Evolutionary conservation across 192 early-diverging fungal species (phyloP).

Genomic region (Nowakowskiella sp.): DNA sequence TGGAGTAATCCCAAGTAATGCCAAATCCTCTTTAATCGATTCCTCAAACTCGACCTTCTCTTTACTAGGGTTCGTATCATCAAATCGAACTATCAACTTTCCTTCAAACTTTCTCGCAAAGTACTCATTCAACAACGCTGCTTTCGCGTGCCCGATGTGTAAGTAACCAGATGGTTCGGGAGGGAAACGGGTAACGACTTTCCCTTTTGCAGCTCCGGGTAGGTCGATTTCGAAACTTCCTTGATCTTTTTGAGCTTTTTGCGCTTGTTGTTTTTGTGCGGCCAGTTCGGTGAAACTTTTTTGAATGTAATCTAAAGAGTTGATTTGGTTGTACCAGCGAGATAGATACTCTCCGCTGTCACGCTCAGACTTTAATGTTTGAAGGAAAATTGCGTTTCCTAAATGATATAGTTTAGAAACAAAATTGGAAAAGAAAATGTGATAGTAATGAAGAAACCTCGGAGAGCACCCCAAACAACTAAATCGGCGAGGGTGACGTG

Average conservation of each 20-base stretch:
- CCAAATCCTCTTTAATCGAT: slow-evolving; percentile 87
- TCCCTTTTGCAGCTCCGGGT: slow-evolving; percentile 66
- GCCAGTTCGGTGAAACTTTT: slow-evolving; percentile 35
- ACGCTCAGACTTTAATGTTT: slow-evolving; percentile 67
- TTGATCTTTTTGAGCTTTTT: slow-evolving; percentile 58
- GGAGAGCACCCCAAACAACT: slow-evolving; percentile 80
- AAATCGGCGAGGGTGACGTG: slow-evolving; percentile 69
- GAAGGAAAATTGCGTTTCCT: slow-evolving; percentile 70
- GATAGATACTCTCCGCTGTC: slow-evolving; percentile 61
- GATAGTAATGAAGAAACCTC: slow-evolving; percentile 36
- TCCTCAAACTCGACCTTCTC: slow-evolving; percentile 97
- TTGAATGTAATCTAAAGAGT: slow-evolving; percentile 45
- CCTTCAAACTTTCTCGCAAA: slow-evolving; percentile 87
- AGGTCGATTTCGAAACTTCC: slow-evolving; percentile 92
- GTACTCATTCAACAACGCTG: slow-evolving; percentile 94
- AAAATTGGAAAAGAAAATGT: no score
- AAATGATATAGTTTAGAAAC: no score
- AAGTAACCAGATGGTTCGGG: slow-evolving; percentile 98
- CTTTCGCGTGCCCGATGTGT: slow-evolving; percentile 99
- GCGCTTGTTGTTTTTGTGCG: slow-evolving; percentile 10
- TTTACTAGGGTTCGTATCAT: slow-evolving; percentile 97
- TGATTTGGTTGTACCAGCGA: slow-evolving; percentile 75
- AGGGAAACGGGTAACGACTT: slow-evolving; percentile 96
- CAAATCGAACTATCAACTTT: slow-evolving; percentile 90
- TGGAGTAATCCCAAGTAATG: slow-evolving; percentile 74